These are phyloP conservation scores for Nasturtium officinale DNA, from an alignment of 345 rosid genomes.

Conservation along the genomic window DNA sequence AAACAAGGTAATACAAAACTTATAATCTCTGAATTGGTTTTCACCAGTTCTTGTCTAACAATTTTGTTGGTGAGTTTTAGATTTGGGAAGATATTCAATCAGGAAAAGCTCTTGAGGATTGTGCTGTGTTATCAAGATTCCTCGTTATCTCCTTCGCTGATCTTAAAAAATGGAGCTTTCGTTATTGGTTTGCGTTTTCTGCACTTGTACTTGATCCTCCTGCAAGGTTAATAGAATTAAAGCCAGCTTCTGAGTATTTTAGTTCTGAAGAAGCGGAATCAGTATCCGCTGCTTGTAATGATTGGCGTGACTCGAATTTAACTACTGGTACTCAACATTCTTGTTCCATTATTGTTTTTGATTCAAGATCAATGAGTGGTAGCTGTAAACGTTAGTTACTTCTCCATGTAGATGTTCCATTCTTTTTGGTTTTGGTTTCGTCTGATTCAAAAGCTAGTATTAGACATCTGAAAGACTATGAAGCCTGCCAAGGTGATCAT, in stretches of 20 bases:
- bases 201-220: conserved; percentile 87
- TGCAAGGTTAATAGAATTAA: conserved; percentile 64
- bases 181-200: conserved; percentile 91
- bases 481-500: conserved; percentile 61
- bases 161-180: conserved; percentile 86
- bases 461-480: conserved; percentile 72
- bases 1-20: conserved; percentile 52
- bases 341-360: not conserved
- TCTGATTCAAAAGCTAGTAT: conserved; percentile 60
- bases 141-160: conserved; percentile 88
- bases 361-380: not conserved
- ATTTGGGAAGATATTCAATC: conserved; percentile 90
- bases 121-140: conserved; percentile 66
- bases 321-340: conserved; percentile 58
- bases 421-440: conserved; percentile 67
- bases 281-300: conserved; percentile 74
- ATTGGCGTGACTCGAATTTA: conserved; percentile 71
- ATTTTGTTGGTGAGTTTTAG: conserved; percentile 45
- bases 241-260: conserved; percentile 77
- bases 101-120: conserved; percentile 75
- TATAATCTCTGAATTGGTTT: not conserved
- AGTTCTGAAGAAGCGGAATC: conserved; percentile 74
- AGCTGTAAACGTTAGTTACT: conserved; percentile 11
- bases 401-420: conserved; percentile 69
- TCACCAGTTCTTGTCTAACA: not conserved